Percentiles rank a stretch among this genome's conserved stretches.
These are phyloP conservation scores for Scolecobasidium constrictum DNA, from an alignment of 2,329 filamentous ascomycete species.

Conservation along the genomic window DNA sequence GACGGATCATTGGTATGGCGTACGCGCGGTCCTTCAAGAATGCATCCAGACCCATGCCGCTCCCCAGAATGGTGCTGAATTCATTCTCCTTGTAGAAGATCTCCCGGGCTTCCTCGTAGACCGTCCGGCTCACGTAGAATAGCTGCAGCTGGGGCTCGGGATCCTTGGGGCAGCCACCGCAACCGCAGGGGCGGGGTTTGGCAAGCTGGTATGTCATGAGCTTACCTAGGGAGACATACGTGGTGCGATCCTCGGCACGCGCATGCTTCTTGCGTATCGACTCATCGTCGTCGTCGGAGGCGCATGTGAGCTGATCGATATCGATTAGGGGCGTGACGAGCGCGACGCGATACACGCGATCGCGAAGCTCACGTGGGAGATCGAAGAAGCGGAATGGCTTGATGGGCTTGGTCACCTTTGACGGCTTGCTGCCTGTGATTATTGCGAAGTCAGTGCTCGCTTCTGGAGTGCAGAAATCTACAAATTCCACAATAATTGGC, in stretches of 20 bases:
- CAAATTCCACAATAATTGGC: no score
- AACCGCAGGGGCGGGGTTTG: background rate
- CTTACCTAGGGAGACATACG: background rate
- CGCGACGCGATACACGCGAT: background rate
- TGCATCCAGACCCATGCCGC: background rate
- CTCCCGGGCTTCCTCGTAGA: background rate
- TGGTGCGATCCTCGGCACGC: background rate
- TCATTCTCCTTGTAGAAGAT: constrained; percentile 1
- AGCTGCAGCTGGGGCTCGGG: background rate
- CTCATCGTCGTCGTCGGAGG: background rate
- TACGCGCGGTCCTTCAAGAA: background rate
- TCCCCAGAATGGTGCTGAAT: background rate
- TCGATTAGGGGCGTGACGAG: background rate
- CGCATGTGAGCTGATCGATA: background rate
- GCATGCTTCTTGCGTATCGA: background rate
- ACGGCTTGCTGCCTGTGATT: background rate
- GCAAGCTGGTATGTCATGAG: background rate
- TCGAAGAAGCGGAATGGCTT: background rate
- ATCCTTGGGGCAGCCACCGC: background rate
- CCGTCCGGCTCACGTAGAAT: background rate
- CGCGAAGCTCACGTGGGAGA: background rate
- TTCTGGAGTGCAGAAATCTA: no score
- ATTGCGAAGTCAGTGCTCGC: no score
- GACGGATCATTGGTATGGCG: background rate
- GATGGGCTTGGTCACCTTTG: background rate